These are phyloP conservation scores for Schoenoplectus tabernaemontani DNA, from an alignment of 202 grass and related monocot genomes.

Conservation along the genomic window DNA sequence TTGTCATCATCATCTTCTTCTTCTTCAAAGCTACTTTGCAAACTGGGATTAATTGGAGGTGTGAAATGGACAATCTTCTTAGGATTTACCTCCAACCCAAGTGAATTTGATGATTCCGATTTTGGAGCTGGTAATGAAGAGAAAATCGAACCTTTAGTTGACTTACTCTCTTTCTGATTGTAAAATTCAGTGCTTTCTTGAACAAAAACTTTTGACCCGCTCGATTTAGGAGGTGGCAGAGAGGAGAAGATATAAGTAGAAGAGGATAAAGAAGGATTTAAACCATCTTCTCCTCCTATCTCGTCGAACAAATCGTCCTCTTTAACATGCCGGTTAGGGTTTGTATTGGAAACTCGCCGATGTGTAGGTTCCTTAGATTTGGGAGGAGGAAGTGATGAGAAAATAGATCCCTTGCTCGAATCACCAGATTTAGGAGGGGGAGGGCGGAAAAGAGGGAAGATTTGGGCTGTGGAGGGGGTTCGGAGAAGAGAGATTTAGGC, in stretches of 20 bases:
- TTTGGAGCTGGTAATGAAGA: slow-evolving; percentile 23
- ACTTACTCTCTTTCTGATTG: no score
- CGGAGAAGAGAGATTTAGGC: slow-evolving; percentile 36
- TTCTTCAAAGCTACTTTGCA: slow-evolving; percentile 38
- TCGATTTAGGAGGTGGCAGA: slow-evolving; percentile 47
- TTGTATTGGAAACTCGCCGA: background rate
- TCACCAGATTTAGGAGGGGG: slow-evolving; percentile 42
- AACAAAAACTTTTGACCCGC: no score
- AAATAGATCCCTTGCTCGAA: slow-evolving; percentile 5
- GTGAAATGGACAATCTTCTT: slow-evolving; percentile 72
- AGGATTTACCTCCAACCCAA: slow-evolving; percentile 39
- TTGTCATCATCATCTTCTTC: slow-evolving; percentile 40
- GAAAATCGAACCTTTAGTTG: background rate
- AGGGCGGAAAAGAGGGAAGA: slow-evolving; percentile 31
- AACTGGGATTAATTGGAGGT: slow-evolving; percentile 48
- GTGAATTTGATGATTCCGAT: background rate
- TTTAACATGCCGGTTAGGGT: background rate
- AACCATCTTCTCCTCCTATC: background rate
- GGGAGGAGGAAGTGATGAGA: slow-evolving; percentile 46
- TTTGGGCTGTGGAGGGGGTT: background rate
- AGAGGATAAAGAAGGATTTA: slow-evolving; percentile 25
- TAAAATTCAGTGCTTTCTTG: no score
- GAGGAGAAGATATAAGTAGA: slow-evolving; percentile 39
- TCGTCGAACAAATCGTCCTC: slow-evolving; percentile 17
- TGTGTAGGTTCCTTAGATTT: slow-evolving; percentile 22